Base-by-base conservation (phyloP, 1,139 yeast genomes). In the Kurtzmaniella quercitrusa region DNA sequence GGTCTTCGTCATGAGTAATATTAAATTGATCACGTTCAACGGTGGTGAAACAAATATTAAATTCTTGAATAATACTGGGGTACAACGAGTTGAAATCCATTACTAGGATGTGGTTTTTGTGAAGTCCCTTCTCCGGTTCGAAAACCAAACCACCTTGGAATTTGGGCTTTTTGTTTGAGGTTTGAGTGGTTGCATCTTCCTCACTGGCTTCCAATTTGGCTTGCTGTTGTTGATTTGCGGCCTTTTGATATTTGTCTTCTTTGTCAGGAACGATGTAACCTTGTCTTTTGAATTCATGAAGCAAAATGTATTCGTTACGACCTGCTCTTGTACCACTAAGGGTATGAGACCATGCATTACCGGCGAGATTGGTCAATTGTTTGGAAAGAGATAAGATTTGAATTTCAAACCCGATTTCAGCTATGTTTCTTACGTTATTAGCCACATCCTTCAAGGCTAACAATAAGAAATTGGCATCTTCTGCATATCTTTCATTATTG, bases 11-110 rank as follows among this genome's bases (percentile, higher is more conserved):
- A 19, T 75, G 72, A 8, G 70, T 60, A 5, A 51, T 41, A 48
- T 73, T 73, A 47, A 65, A 73, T 18, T 74, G 66, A 39, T 84
- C 78, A 59, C 97, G 74, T 17, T 84, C 85, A 25, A 94, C 95
- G 0, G 99, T 94, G 1, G 98, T 93, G 68, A 94, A 94, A 68
- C 98, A 94, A 52, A 94, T 93, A 59, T 94, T 94, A 63, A 77
- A 93, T 65, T 94, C 99, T 65, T 93, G 98, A 55, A 94, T 94
- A 56, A 94, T 91, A 54, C 96, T 87, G 18, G 99, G 99, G 62
- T 94, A 94, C 68, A 94, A 77, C 40, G 97, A 89, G 67, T 94
- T 94, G 82, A 93, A 94, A 67, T 94, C 99, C 98, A 94, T 91
- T 24, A 94, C 98, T 53, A 93, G 67, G 9, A 90, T 80, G 58